Base-by-base conservation (phyloP, 345 rosid genomes). In the Barbarea vulgaris region DNA sequence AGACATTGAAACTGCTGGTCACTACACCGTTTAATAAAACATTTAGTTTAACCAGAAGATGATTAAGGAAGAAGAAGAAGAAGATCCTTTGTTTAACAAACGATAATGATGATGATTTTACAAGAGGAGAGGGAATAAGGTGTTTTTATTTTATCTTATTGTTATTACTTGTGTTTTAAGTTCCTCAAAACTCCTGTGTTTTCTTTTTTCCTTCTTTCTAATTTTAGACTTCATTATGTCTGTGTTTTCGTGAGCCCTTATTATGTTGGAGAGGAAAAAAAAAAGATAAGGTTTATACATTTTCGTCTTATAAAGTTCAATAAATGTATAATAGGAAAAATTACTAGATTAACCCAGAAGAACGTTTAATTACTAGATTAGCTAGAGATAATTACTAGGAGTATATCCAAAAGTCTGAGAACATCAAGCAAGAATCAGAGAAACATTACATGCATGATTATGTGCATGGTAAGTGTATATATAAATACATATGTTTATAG, bases 1-100 rank as follows among this genome's bases (percentile, higher is more conserved):
- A 57, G 97, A 88, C 66, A 91, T 88, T 21, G 94, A 91, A 51
- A 86, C 94, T 64, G 84, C 88, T 81, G 92, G 90, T 80, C 91
- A 91, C 75, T 91, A 91, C 73, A 91, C 97, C 5, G 89, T 91
- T 64, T 91, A 83, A 51, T 41, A 67, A 48, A 22, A 18, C 6
- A 44, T 10, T 50, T 15, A 36, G 7, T 52, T 22, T 42, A 30
- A 67, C 9, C 3, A 71, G 50, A 52, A 42, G 58, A 7, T 19
- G 74, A 51, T 58, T 7, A 10, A 67, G 60, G 73, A 27, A 31
- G 70, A 64, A 62, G 57, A 67, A 31, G 60, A 30, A 30, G 4
- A 28, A 3, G 4, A 58, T 54, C 60, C 22, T 57, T 64, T 11
- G 44, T 65, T 65, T 46, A 48, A 13, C 30, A 46, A 39, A 48